Conservation (phyloP, 306 rosid genomes). For the Ormosia semicastrata region DNA sequence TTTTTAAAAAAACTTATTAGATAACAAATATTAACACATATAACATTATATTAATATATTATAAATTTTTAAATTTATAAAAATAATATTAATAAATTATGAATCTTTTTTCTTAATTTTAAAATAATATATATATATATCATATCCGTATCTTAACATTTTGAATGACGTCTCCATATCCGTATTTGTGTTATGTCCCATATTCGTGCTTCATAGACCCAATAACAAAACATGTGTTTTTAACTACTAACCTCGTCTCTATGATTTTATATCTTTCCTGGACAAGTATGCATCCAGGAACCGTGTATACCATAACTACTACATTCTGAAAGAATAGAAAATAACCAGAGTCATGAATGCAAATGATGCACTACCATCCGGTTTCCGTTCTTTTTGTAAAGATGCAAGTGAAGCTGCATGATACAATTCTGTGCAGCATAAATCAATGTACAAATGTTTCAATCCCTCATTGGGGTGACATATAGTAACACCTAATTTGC, state of each 20-base stretch:
- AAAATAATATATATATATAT: too few species aligned
- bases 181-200: too few species aligned
- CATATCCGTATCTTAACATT: too few species aligned
- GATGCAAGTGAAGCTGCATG: neutral
- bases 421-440: slow-evolving; percentile 11
- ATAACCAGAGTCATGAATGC: neutral
- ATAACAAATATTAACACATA: too few species aligned
- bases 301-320: neutral
- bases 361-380: neutral
- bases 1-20: too few species aligned
- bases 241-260: neutral
- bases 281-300: neutral
- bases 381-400: neutral
- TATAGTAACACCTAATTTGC: slow-evolving; percentile 10
- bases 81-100: too few species aligned
- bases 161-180: too few species aligned
- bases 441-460: slow-evolving; percentile 17
- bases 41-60: too few species aligned
- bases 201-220: too few species aligned
- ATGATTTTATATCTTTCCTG: neutral
- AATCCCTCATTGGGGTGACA: neutral
- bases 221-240: neutral
- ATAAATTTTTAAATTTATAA: too few species aligned
- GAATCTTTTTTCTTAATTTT: too few species aligned
- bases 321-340: neutral